Evolutionary conservation across 371 early-diverging fungal genomes (phyloP).

Genomic region (Parasitella parasitica): DNA sequence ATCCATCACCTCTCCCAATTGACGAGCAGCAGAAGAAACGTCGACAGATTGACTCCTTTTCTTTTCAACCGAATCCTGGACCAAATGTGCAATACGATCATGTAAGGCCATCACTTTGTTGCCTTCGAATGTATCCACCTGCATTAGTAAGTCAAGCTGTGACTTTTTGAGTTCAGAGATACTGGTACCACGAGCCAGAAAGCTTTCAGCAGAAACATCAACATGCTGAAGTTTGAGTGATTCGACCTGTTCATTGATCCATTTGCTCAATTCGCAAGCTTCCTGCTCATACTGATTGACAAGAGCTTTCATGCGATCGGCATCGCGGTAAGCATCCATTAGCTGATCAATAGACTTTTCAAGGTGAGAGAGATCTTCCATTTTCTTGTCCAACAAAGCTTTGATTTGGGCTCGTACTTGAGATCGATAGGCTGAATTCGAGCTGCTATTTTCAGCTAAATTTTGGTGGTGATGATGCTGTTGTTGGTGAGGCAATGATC

Average conservation of each 20-base stretch:
- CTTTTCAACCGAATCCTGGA: conserved; percentile 28
- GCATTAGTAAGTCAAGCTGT: conserved; percentile 11
- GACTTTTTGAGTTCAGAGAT: conserved; percentile 22
- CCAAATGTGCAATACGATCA: conserved; percentile 32
- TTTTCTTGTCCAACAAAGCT: conserved; percentile 29
- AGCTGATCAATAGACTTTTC: conserved; percentile 26
- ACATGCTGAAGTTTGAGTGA: conserved; percentile 27
- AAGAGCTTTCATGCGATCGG: conserved; percentile 23
- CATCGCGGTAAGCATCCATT: conserved; percentile 21
- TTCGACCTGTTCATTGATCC: conserved; percentile 38
- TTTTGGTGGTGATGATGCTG: neutral
- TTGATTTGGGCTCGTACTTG: conserved; percentile 30
- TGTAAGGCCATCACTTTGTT: conserved; percentile 28
- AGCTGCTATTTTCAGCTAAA: neutral
- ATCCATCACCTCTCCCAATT: conserved; percentile 36
- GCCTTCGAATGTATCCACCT: conserved; percentile 32
- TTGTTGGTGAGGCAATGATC: conserved; percentile 1
- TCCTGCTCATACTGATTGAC: conserved; percentile 33
- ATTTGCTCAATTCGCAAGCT: conserved; percentile 26
- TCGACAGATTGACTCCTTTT: conserved; percentile 31
- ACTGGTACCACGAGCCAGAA: conserved; percentile 15
- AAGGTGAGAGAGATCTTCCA: conserved; percentile 21
- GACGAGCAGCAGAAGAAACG: conserved; percentile 26
- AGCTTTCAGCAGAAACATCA: conserved; percentile 39
- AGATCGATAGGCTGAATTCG: conserved; percentile 17